Conservation (phyloP, 2,329 filamentous ascomycete species). For the Pyrenophora tritici-repentis region DNA sequence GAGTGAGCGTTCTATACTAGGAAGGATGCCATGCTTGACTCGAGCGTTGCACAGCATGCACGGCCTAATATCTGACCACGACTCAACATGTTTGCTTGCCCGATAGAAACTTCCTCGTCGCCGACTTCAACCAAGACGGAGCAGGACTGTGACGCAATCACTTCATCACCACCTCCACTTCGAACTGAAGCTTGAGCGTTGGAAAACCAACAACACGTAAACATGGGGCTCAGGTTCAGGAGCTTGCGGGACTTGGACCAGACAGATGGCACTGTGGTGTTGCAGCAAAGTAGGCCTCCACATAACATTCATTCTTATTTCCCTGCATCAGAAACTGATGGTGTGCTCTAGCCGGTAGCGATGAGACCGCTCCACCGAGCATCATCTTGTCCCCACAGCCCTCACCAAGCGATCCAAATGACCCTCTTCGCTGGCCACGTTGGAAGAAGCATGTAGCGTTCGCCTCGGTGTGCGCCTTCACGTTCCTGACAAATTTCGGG, state of each 20-base stretch:
- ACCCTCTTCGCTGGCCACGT: slow-evolving; percentile 56
- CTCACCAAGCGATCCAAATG: slow-evolving; percentile 52
- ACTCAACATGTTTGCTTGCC: slow-evolving; percentile 9
- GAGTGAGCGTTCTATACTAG: background rate
- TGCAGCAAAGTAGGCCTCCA: slow-evolving; percentile 29
- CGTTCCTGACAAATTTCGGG: slow-evolving; percentile 54
- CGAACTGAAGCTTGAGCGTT: too few relatives aligned
- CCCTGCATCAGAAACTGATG: background rate
- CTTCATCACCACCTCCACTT: slow-evolving; percentile 8
- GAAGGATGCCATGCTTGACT: background rate
- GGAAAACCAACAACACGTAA: background rate
- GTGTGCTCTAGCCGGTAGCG: background rate
- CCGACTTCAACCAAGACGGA: slow-evolving; percentile 4
- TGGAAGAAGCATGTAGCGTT: slow-evolving; percentile 53
- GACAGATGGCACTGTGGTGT: slow-evolving; percentile 48
- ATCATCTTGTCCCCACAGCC: slow-evolving; percentile 56
- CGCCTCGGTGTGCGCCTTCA: slow-evolving; percentile 50
- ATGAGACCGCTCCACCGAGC: slow-evolving; percentile 1
- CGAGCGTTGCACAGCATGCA: slow-evolving; percentile 4
- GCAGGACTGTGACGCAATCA: slow-evolving; percentile 11
- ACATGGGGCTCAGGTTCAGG: slow-evolving; percentile 41
- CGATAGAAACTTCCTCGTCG: slow-evolving; percentile 10
- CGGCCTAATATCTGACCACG: slow-evolving; percentile 3
- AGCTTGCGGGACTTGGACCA: slow-evolving; percentile 45
- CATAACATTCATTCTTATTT: background rate